Evolutionary conservation across 176 grass and related monocot genomes (phyloP).

Genomic region (Lolium rigidum): DNA sequence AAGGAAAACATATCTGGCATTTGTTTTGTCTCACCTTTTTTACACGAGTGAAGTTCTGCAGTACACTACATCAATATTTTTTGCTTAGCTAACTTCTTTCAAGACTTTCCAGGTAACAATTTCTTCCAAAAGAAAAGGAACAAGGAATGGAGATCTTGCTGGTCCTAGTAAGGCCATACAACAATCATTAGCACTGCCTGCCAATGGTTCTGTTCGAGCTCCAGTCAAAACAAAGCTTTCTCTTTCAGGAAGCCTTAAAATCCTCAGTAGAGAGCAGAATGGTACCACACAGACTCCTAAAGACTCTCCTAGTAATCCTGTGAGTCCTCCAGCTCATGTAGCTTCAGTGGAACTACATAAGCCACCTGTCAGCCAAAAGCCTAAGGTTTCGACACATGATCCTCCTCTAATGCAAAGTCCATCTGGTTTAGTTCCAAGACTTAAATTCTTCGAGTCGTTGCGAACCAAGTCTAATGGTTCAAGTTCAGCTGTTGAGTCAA

Average conservation of each 20-base stretch:
- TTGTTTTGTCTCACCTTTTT: constrained; percentile 20
- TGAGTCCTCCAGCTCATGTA: constrained; percentile 44
- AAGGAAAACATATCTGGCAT: not conserved
- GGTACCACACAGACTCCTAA: constrained; percentile 39
- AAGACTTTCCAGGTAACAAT: constrained; percentile 53
- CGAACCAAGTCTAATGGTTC: constrained; percentile 61
- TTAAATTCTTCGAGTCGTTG: constrained; percentile 60
- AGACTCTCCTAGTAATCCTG: constrained; percentile 44
- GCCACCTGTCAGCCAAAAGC: constrained; percentile 47
- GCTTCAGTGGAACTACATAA: constrained; percentile 43
- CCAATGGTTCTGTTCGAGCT: constrained; percentile 43
- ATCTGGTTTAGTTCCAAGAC: constrained; percentile 48
- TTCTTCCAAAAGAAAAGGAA: constrained; percentile 56
- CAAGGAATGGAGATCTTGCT: constrained; percentile 57
- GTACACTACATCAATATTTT: not conserved
- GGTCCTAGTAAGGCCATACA: constrained; percentile 48
- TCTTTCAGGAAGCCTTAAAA: constrained; percentile 62
- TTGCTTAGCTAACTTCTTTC: constrained; percentile 21
- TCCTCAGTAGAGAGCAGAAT: constrained; percentile 68
- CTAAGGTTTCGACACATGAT: constrained; percentile 37
- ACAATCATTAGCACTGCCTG: constrained; percentile 36
- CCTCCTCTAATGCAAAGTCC: constrained; percentile 45
- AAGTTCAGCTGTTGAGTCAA: constrained; percentile 42
- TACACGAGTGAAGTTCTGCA: constrained; percentile 17
- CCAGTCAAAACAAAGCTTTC: constrained; percentile 61